phyloP scores from a whole-genome alignment of 2,329 filamentous ascomycete genomes.

The Fusarium fujikuroi region DNA sequence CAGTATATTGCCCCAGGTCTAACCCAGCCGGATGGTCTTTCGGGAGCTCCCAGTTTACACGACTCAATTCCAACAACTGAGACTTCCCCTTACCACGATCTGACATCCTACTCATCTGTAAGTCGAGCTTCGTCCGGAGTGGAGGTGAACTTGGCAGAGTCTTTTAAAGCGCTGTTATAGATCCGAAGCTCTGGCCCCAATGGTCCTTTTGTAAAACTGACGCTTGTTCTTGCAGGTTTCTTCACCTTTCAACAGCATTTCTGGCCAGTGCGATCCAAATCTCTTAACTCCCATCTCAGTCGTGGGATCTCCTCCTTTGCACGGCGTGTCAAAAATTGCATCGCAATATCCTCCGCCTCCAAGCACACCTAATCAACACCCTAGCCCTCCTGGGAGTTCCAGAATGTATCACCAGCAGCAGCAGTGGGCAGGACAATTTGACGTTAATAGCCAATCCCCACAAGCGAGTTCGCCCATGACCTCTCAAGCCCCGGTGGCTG shows the following conservation, averaged over 20 bases:
- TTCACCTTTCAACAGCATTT: conserved; percentile 46
- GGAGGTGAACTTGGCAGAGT: neutral
- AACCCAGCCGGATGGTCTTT: conserved; percentile 47
- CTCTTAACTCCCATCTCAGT: conserved; percentile 64
- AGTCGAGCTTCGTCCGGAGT: conserved; percentile 25
- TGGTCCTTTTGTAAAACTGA: conserved; percentile 9
- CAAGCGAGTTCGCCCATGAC: conserved; percentile 60
- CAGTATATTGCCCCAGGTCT: conserved; percentile 50
- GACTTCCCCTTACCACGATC: conserved; percentile 45
- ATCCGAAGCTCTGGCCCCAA: neutral
- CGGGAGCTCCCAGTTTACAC: conserved; percentile 44
- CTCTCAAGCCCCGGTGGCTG: conserved; percentile 49
- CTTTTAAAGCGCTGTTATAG: neutral
- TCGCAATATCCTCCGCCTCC: conserved; percentile 54
- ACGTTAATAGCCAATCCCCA: conserved; percentile 54
- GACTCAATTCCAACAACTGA: conserved; percentile 42
- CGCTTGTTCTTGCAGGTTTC: conserved; percentile 32
- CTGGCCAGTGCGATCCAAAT: conserved; percentile 54
- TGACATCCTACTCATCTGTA: conserved; percentile 49
- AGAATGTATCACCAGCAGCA: conserved; percentile 59
- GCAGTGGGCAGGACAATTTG: conserved; percentile 55
- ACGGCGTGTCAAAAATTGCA: conserved; percentile 56
- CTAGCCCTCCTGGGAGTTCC: conserved; percentile 60
- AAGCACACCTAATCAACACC: conserved; percentile 54
- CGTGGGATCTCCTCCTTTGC: conserved; percentile 59